Base-by-base conservation (phyloP, 176 grass and related monocot genomes). In the Aegilops tauschii region DNA sequence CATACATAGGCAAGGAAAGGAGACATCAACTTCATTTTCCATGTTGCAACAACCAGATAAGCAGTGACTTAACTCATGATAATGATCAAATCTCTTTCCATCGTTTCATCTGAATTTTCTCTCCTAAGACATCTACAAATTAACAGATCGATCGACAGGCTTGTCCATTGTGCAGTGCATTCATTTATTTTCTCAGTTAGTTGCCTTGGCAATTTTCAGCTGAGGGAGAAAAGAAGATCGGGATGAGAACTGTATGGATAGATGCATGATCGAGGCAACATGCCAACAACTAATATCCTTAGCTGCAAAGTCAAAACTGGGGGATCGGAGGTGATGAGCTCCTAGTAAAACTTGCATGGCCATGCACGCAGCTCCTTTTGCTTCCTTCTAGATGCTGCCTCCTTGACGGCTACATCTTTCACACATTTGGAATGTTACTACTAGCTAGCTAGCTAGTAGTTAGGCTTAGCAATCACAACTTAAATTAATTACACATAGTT, bases 231-330 rank as follows among this genome's bases (percentile, higher is more conserved):
- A 63, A 66, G 21, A 34, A 21, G 27, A 77, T 77, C 2, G 49
- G 61, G 28, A 77, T 56, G 17, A 47, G 74, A 32, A n/a, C 61
- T 47, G 11, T 10, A 78, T 20, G 58, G 64, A 73, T 82, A 31
- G 6, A 62, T 64, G 66, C 30, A 42, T 45, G 50, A 42, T 23
- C 50, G 85, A 87, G 13, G 76, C 85, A 91, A 84, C 47, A 28
- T 14, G 76, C 63, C 50, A 87, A 91, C 76, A 30, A 40, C 81
- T 84, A 18, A 25, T 20, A 80, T 87, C 80, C 69, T 69, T 50
- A 52, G 73, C 45, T 84, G 27, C 69, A 47, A 91, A 87, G 85
- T 76, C 89, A 87, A 80, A 80, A 84, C 61, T 71, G 59, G 80
- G 36, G 66, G 36, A 39, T 39, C 36, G 36, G 34, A 68, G 56